A percentile compares a stretch with the other conserved stretches of the same genome.
Conservation (phyloP, 2,329 filamentous ascomycete genomes). For the Colletotrichum spinosum region DNA sequence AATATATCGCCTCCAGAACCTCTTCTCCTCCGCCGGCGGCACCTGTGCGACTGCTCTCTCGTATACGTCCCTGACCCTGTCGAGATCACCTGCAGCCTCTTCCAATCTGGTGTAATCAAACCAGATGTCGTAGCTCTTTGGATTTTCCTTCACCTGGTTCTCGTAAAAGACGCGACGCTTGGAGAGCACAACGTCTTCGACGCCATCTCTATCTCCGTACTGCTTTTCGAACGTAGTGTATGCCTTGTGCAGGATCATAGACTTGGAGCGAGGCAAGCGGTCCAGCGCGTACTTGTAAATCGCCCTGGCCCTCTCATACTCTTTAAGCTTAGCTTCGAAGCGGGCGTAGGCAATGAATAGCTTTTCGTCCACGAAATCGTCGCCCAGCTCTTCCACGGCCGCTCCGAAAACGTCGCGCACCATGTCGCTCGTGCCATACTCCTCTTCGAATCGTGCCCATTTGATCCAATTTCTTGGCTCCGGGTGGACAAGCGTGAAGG, state of each 20-base stretch:
- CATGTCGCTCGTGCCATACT: slow-evolving; percentile 89
- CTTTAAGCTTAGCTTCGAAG: slow-evolving; percentile 94
- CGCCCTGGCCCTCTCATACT: slow-evolving; percentile 91
- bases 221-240: slow-evolving; percentile 99
- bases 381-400: slow-evolving; percentile 89
- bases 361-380: slow-evolving; percentile 96
- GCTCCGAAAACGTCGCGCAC: slow-evolving; percentile 92
- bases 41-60: slow-evolving; percentile 96
- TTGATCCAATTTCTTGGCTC: slow-evolving; percentile 99
- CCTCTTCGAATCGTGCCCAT: slow-evolving; percentile 97
- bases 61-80: slow-evolving; percentile 91
- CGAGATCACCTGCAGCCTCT: slow-evolving; percentile 83
- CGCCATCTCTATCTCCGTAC: slow-evolving; percentile 91
- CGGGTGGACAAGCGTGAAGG: slow-evolving; percentile 92
- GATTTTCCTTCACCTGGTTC: slow-evolving; percentile 91
- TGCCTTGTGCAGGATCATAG: slow-evolving; percentile 86
- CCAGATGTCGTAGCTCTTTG: slow-evolving; percentile 97
- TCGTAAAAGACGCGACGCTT: slow-evolving; percentile 95
- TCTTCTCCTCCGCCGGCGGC: slow-evolving; percentile 94
- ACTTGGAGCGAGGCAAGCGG: slow-evolving; percentile 88
- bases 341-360: slow-evolving; percentile 96
- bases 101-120: slow-evolving; percentile 95
- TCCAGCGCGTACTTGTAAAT: slow-evolving; percentile 98
- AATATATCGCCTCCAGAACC: slow-evolving; percentile 96
- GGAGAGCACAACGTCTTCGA: slow-evolving; percentile 95